Conservation (phyloP, 495 filamentous ascomycete species). For the Hyaloscypha hepaticicola region DNA sequence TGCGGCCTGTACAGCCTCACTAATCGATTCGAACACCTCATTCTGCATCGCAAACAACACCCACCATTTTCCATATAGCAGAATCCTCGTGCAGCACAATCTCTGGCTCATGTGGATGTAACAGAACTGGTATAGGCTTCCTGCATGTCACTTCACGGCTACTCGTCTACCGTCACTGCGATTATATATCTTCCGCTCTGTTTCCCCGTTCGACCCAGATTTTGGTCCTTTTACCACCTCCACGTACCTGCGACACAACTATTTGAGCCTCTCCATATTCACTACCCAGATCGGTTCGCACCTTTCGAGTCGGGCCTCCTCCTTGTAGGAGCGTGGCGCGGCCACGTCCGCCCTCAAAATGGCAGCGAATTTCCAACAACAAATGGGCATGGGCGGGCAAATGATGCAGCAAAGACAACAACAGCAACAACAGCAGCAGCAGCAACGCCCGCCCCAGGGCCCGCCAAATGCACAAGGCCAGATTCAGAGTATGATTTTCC, state of each 20-base stretch:
- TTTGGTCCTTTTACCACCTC: not conserved
- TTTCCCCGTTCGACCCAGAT: not conserved
- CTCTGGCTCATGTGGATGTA: conserved; percentile 28
- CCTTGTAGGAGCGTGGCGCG: conserved; percentile 25
- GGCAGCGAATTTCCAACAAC: conserved; percentile 31
- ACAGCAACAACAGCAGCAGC: conserved; percentile 22
- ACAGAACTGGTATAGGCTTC: conserved; percentile 21
- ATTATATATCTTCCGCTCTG: conserved; percentile 6
- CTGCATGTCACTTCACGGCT: conserved; percentile 26
- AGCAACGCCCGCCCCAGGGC: conserved; percentile 17
- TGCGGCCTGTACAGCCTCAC: conserved; percentile 21
- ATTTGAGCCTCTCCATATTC: not conserved
- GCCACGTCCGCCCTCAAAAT: conserved; percentile 26
- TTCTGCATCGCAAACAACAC: conserved; percentile 26
- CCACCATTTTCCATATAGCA: conserved; percentile 11
- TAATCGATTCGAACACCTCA: conserved; percentile 17
- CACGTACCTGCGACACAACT: not conserved
- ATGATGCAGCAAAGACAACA: conserved; percentile 29
- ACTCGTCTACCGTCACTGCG: conserved; percentile 27
- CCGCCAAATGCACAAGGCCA: conserved; percentile 4
- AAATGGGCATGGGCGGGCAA: conserved; percentile 27
- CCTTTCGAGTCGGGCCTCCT: conserved; percentile 18
- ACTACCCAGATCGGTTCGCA: conserved; percentile 18
- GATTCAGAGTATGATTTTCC: conserved; percentile 26
- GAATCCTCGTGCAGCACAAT: conserved; percentile 23